Evolutionary conservation across 139 green algal species (phyloP), one percentile per base, ranked within the genome.

Genomic region (Zygnema circumcarinatum): DNA sequence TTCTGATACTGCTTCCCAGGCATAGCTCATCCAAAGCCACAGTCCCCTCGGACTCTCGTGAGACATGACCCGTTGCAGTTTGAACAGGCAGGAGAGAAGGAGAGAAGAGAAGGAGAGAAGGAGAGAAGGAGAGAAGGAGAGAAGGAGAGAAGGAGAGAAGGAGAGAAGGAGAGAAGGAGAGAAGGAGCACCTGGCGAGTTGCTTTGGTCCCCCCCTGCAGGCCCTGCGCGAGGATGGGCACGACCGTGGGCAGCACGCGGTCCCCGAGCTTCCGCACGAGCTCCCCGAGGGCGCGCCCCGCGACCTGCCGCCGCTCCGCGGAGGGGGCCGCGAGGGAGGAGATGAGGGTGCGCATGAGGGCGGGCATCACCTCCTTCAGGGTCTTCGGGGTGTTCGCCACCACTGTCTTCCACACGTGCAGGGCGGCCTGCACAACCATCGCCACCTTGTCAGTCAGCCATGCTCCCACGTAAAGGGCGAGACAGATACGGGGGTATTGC

Each of bases 181-280:
- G 29, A 83, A 52, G 38, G 29, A 74, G 2, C 31, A 86, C 80
- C 80, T 36, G 21, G 31, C 84, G 79, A 3, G 86, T 91, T 41
- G 69, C 67, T 67, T 73, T 0, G 90, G 90, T 76, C 31, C 32
- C 35, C 67, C 82, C 74, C 16, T 83, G 40, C 72, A 97, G 92
- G 0, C 79, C 86, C 0, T 11, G 32, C 36, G 54, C 33, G 79
- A 99, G 92, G 56, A 98, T 98, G 76, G 97, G 97, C 7, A 99
- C 86, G 87, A 98, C 96, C 40, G 94, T 88, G 3, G 82, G 54
- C 76, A 99, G 91, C 74, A 98, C 94, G 62, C 96, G 94, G 76
- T 98, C 96, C 31, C 97, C 97, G 93, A 99, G 96, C 94, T 99
- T 99, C 42, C 94, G 92, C 22, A 98, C 96, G 36, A 99, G 93